Base-by-base conservation (phyloP, 768 basidiomycete species). In the Fomitopsis pulvina region DNA sequence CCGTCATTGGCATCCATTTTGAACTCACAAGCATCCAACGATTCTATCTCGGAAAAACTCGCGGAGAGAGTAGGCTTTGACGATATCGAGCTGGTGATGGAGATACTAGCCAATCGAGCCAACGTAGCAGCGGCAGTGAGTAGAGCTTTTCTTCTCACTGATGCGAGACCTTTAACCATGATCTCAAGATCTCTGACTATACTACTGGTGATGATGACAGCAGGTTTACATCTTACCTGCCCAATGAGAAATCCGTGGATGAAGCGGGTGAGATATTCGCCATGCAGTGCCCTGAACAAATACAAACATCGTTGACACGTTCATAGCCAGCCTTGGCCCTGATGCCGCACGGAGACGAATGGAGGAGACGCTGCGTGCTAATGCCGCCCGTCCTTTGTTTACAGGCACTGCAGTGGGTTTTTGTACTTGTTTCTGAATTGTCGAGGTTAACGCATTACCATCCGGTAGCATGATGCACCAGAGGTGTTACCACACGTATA, bases 401-500 rank as follows among this genome's bases (percentile, higher is more conserved):
- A 73, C 75, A 32, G 75, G 70, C 7, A 69, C 67, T 10, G 40
- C 45, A 14, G 40, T 47, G 27, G 6, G 43, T 46, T 28, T 45
- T 42, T 11, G 7, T 5, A 44, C 7, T 2, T 28, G 27, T 10
- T 14, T 11, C 7, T 27, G 8, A n/a, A 50, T 14, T 9, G 30
- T 24, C 28, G 39, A 29, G 29, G 29, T 16, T 42, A 6, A 27
- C 54, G 21, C 50, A 48, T 21, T 45, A 41, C 16, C n/a, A 40
- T n/a, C n/a, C n/a, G 22, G 12, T 57, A 85, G 82, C 68, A 75
- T 57, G 67, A 73, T 39, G 71, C 70, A 2, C 71, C 79, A 2
- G 84, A 89, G 62, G 62, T 78, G 30, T 76, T 90, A 16, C 96
- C 96, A 0, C 84, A 98, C 70, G 86, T 99, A 10, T 99, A 95